Percentiles rank a stretch among this genome's conserved stretches.
Evolutionary conservation across 768 basidiomycete species (phyloP).

Genomic region (Ephemerocybe angulata): DNA sequence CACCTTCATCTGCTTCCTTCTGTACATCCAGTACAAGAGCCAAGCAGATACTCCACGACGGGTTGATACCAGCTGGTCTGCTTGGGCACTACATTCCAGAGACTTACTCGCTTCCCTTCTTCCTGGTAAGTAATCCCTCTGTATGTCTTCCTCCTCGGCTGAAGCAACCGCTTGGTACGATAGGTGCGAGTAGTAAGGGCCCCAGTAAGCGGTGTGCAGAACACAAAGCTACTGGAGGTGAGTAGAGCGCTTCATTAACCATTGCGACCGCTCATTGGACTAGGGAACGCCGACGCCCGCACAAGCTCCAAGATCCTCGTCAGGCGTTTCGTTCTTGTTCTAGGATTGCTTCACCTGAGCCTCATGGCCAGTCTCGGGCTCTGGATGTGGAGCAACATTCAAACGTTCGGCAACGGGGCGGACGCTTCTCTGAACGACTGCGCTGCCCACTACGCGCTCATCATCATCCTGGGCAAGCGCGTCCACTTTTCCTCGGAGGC

Average conservation of each 20-base stretch:
- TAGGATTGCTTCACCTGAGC: slow-evolving; percentile 10
- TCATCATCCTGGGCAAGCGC: neutral
- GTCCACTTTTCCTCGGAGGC: neutral
- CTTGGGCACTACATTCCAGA: neutral
- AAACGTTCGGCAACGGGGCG: neutral
- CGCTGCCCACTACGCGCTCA: neutral
- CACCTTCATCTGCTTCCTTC: slow-evolving; percentile 10
- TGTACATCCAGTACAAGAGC: slow-evolving; percentile 8
- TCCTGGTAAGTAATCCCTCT: neutral
- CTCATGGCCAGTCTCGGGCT: slow-evolving; percentile 8
- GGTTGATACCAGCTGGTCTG: neutral
- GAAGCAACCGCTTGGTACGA: too few relatives aligned
- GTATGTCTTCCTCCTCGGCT: too few relatives aligned
- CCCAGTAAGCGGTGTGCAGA: too few relatives aligned
- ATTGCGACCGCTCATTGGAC: too few relatives aligned
- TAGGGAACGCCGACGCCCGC: neutral
- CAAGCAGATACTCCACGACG: neutral
- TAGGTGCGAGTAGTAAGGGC: too few relatives aligned
- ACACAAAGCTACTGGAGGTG: too few relatives aligned
- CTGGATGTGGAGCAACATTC: slow-evolving; percentile 12
- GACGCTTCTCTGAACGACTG: neutral
- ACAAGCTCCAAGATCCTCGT: neutral
- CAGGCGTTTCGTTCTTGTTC: slow-evolving; percentile 1
- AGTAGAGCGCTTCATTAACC: too few relatives aligned
- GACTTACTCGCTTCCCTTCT: neutral